Conservation (phyloP, 192 early-diverging fungal genomes). For the Gaertneriomyces sp. region DNA sequence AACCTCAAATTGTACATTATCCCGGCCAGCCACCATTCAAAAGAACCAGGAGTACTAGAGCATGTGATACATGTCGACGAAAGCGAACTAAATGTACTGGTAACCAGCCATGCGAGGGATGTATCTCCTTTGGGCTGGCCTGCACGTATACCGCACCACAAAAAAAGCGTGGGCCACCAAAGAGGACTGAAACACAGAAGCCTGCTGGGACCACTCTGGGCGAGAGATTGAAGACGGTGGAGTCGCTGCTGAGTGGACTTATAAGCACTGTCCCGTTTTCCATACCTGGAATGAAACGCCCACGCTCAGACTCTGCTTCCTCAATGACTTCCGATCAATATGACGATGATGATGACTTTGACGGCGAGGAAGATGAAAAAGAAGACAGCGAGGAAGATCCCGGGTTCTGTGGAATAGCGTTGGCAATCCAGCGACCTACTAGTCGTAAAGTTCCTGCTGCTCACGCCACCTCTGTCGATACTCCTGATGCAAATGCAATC, state of each 20-base stretch:
- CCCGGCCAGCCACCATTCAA: conserved; percentile 9
- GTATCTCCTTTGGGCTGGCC: conserved; percentile 29
- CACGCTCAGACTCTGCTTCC: conserved; percentile 1
- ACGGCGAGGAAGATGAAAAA: conserved; percentile 17
- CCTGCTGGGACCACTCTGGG: conserved; percentile 18
- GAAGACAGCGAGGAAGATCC: conserved; percentile 11
- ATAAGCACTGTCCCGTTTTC: conserved; percentile 5
- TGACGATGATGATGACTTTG: neutral
- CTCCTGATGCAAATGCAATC: neutral
- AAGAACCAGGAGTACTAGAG: conserved; percentile 26
- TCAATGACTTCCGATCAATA: conserved; percentile 9
- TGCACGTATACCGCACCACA: conserved; percentile 33
- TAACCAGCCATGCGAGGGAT: conserved; percentile 33
- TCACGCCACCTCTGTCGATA: neutral
- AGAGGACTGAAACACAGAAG: conserved; percentile 7
- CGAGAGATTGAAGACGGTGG: conserved; percentile 33
- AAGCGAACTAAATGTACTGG: conserved; percentile 40
- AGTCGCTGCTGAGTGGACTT: conserved; percentile 32
- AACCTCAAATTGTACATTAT: too few relatives aligned
- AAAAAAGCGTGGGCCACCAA: conserved; percentile 40
- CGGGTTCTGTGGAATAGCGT: conserved; percentile 42
- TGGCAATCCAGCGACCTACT: conserved; percentile 35
- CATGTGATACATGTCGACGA: conserved; percentile 37
- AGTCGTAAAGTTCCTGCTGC: conserved; percentile 13
- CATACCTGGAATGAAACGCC: neutral